These are phyloP conservation scores for Glomus cerebriforme DNA, from an alignment of 192 early-diverging fungal genomes.

Conservation along the genomic window DNA sequence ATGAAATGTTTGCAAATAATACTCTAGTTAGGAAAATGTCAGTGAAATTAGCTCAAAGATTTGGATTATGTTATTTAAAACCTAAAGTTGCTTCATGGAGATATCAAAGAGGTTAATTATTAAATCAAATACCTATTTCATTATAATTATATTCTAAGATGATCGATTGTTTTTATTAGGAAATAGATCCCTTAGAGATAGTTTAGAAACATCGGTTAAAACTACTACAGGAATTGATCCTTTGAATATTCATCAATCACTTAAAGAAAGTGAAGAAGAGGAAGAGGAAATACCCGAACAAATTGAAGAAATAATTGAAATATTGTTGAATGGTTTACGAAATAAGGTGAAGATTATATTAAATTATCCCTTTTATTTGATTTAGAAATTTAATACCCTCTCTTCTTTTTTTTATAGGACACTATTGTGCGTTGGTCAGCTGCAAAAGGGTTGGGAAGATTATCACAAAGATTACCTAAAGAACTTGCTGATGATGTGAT, in stretches of 20 bases:
- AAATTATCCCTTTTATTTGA: not conserved
- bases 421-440: constrained; percentile 98
- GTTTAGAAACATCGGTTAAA: constrained; percentile 44
- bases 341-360: constrained; percentile 63
- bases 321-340: constrained; percentile 79
- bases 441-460: constrained; percentile 93
- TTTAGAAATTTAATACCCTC: not conserved
- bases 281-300: constrained; percentile 79
- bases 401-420: constrained; percentile 47
- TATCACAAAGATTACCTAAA: constrained; percentile 77
- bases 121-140: not conserved
- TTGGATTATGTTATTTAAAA: constrained; percentile 78
- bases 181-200: constrained; percentile 58
- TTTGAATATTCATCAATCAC: constrained; percentile 26
- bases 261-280: constrained; percentile 52
- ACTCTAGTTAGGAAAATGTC: constrained; percentile 77
- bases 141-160: not conserved
- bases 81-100: constrained; percentile 70
- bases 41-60: constrained; percentile 81
- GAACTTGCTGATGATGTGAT: constrained; percentile 86
- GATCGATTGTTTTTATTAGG: constrained; percentile 24
- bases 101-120: constrained; percentile 63
- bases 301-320: constrained; percentile 80
- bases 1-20: constrained; percentile 65
- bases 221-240: constrained; percentile 38